Evolutionary conservation across 345 rosid species (phyloP).

Genomic region (Hevea brasiliensis): DNA sequence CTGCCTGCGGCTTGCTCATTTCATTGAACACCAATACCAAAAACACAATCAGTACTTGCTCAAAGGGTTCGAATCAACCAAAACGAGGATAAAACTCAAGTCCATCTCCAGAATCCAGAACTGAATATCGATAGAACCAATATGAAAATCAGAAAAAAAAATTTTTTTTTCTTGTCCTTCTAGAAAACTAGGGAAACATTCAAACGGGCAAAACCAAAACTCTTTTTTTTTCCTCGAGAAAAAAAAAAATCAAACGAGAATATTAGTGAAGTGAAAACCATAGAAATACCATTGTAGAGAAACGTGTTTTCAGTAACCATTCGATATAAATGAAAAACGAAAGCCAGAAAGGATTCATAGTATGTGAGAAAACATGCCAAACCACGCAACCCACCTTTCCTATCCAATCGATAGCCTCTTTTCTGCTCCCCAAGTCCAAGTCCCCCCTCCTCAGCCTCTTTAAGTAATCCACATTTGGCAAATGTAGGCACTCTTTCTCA

Average conservation of each 20-base stretch:
- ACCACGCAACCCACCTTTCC: conserved; percentile 47
- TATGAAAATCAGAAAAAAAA: neutral
- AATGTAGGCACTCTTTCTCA: conserved; percentile 56
- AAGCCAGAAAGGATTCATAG: neutral
- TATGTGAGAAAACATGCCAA: neutral
- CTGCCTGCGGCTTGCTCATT: neutral
- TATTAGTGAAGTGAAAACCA: neutral
- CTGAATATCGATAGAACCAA: neutral
- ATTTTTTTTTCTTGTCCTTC: neutral
- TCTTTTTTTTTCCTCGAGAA: neutral
- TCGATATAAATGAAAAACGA: neutral
- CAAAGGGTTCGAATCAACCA: neutral
- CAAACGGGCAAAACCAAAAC: conserved; percentile 5
- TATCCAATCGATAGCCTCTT: conserved; percentile 62
- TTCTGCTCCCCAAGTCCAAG: conserved; percentile 47
- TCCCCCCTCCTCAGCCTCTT: conserved; percentile 58
- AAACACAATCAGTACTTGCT: neutral
- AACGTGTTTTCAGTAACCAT: neutral
- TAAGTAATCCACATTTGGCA: conserved; percentile 50
- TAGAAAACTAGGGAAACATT: neutral
- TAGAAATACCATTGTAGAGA: neutral
- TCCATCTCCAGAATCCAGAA: conserved; percentile 6
- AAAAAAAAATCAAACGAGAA: neutral
- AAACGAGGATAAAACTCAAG: conserved; percentile 1
- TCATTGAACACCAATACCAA: conserved; percentile 15